Conservation (phyloP, 371 early-diverging fungal genomes). For the Batrachochytrium dendrobatidis region DNA sequence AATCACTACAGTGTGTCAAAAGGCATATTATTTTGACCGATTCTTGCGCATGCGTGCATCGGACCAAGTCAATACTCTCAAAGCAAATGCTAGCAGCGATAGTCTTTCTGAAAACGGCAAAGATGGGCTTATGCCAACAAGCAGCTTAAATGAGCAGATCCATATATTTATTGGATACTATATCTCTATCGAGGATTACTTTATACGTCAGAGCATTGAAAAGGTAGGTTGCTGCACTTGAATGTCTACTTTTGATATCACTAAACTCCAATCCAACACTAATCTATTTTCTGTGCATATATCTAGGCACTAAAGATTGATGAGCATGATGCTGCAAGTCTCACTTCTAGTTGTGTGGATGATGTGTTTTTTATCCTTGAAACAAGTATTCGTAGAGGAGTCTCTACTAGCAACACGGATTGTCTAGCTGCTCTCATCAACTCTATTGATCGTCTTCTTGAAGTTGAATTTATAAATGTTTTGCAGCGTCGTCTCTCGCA, state of each 20-base stretch:
- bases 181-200: constrained; percentile 64
- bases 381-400: constrained; percentile 59
- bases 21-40: constrained; percentile 64
- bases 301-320: constrained; percentile 33
- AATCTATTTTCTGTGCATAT: not conserved
- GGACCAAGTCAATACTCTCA: constrained; percentile 8
- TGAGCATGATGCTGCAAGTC: constrained; percentile 22
- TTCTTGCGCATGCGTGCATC: constrained; percentile 64
- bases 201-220: constrained; percentile 62
- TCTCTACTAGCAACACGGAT: constrained; percentile 66
- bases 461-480: constrained; percentile 54
- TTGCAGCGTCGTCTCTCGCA: constrained; percentile 54
- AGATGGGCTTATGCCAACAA: constrained; percentile 38
- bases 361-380: constrained; percentile 87
- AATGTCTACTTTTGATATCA: constrained; percentile 49
- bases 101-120: not conserved
- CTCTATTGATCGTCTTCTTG: constrained; percentile 51
- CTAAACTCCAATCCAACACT: constrained; percentile 16
- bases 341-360: constrained; percentile 74
- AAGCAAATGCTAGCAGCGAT: not conserved
- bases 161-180: constrained; percentile 62
- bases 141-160: constrained; percentile 51
- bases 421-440: constrained; percentile 56
- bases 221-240: constrained; percentile 50
- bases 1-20: constrained; percentile 69